phyloP scores from a whole-genome alignment of 768 basidiomycete genomes.

The Scleroderma bovista region DNA sequence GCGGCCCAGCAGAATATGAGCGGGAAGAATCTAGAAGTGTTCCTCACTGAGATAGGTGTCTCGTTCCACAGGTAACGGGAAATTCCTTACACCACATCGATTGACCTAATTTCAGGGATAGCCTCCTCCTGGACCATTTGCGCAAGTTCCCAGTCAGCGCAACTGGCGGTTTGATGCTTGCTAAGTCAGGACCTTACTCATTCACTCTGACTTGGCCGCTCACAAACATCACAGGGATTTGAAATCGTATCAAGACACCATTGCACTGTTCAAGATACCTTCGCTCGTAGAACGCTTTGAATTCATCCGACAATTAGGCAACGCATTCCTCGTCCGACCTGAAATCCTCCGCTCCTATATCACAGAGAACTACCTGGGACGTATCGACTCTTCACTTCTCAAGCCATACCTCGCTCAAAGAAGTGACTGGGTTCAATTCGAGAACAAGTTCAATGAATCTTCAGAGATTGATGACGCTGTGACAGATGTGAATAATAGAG shows the following conservation, averaged over 20 bases:
- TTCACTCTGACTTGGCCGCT: neutral
- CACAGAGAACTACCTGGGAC: slow-evolving; percentile 87
- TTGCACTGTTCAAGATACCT: slow-evolving; percentile 76
- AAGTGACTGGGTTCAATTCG: slow-evolving; percentile 86
- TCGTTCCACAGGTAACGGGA: slow-evolving; percentile 77
- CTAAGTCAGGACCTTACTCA: slow-evolving; percentile 59
- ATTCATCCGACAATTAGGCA: slow-evolving; percentile 95
- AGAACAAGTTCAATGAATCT: slow-evolving; percentile 69
- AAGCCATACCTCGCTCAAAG: slow-evolving; percentile 88
- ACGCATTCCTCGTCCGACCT: slow-evolving; percentile 93
- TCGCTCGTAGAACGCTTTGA: slow-evolving; percentile 92
- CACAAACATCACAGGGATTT: slow-evolving; percentile 61
- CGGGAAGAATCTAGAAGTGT: slow-evolving; percentile 89
- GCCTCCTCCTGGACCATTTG: slow-evolving; percentile 88
- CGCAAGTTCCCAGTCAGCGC: slow-evolving; percentile 96
- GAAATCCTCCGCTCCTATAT: slow-evolving; percentile 95
- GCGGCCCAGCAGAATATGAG: slow-evolving; percentile 70
- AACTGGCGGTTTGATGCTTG: slow-evolving; percentile 95
- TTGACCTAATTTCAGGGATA: slow-evolving; percentile 26
- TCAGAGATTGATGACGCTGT: slow-evolving; percentile 40
- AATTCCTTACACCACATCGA: neutral
- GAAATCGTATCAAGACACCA: slow-evolving; percentile 91
- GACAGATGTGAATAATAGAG: slow-evolving; percentile 35
- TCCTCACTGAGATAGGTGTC: slow-evolving; percentile 90
- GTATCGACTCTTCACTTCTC: slow-evolving; percentile 81